Conservation (phyloP, 768 basidiomycete species). For the Hypholoma sublateritium region DNA sequence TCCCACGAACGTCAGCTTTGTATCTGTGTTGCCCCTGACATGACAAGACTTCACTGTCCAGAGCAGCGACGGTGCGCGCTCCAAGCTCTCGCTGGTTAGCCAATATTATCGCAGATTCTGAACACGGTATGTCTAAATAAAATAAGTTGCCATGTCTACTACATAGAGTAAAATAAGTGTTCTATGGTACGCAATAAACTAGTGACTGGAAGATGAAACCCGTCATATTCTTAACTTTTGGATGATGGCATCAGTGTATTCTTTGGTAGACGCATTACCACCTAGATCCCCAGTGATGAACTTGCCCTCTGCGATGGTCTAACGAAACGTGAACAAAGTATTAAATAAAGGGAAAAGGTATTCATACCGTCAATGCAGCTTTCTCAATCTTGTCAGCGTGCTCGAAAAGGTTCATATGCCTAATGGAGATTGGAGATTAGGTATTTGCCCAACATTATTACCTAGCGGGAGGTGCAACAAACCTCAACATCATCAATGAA, state of each 20-base stretch:
- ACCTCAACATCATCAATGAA: slow-evolving; percentile 98
- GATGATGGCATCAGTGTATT: slow-evolving; percentile 90
- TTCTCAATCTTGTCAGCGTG: slow-evolving; percentile 89
- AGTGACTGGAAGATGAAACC: slow-evolving; percentile 19
- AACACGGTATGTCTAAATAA: too few species aligned
- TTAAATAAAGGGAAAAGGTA: not conserved
- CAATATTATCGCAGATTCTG: not conserved
- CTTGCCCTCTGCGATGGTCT: slow-evolving; percentile 98
- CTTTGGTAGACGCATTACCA: slow-evolving; percentile 84
- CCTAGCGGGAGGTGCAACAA: slow-evolving; percentile 22
- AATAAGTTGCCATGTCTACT: slow-evolving; percentile 1
- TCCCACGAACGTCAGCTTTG: slow-evolving; percentile 37
- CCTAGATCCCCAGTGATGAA: slow-evolving; percentile 94
- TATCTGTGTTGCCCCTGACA: slow-evolving; percentile 19
- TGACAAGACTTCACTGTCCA: not conserved
- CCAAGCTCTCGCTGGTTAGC: not conserved
- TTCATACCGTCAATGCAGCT: slow-evolving; percentile 81
- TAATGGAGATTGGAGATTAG: slow-evolving; percentile 24
- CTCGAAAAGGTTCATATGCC: slow-evolving; percentile 90
- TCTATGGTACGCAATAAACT: slow-evolving; percentile 19
- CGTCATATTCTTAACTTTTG: slow-evolving; percentile 49
- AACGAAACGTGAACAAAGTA: slow-evolving; percentile 7
- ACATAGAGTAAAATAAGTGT: slow-evolving; percentile 8
- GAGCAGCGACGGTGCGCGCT: not conserved
- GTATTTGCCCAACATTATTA: slow-evolving; percentile 8